Percentiles rank a stretch among this genome's conserved stretches.
Conservation (phyloP, 139 green algal species). For the Parachlorella kessleri region DNA sequence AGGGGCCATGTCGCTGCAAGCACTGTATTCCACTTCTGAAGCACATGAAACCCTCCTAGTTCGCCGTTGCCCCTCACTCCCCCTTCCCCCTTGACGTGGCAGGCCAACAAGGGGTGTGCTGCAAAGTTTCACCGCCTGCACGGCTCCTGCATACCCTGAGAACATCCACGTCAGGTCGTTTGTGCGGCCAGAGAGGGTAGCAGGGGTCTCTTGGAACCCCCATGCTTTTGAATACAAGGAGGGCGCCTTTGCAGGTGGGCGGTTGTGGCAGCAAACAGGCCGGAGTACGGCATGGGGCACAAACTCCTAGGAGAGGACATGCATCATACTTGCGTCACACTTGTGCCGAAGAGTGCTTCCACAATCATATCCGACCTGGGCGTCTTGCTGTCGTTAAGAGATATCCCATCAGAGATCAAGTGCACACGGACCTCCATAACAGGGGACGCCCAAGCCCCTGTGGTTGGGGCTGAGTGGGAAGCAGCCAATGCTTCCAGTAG, state of each 20-base stretch:
- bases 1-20: no score
- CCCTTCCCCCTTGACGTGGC: no score
- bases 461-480: not conserved
- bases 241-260: not conserved
- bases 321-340: no score
- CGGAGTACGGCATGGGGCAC: no score
- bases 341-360: not conserved
- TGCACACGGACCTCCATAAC: no score
- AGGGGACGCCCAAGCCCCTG: not conserved
- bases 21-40: no score
- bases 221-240: not conserved
- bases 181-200: not conserved
- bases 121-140: not conserved
- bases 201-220: not conserved
- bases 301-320: no score
- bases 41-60: no score
- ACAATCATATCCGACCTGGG: not conserved
- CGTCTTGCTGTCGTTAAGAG: not conserved
- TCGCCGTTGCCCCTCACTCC: no score
- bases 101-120: not conserved
- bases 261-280: no score
- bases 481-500: not conserved
- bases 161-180: not conserved
- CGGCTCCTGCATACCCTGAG: not conserved
- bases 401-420: no score